Evolutionary conservation across 306 rosid species (phyloP).

Genomic region (Crotalaria pallida): DNA sequence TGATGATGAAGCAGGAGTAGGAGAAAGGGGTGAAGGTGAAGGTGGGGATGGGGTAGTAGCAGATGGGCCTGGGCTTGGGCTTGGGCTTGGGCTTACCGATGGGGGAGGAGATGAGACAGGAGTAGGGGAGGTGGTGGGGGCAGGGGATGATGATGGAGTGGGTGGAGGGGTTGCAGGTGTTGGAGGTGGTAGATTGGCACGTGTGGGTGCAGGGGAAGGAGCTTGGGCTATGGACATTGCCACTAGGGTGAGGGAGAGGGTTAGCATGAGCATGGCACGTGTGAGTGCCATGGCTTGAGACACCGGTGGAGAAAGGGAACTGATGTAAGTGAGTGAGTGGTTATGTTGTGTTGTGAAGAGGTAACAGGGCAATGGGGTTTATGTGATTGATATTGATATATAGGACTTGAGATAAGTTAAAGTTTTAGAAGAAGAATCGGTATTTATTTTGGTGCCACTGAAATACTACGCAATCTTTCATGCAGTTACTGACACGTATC

Average conservation of each 20-base stretch:
- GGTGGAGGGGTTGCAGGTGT: background rate
- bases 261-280: conserved; percentile 39
- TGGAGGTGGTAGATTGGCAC: too few relatives aligned
- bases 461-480: conserved; percentile 23
- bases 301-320: background rate
- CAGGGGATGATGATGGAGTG: background rate
- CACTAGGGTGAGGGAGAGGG: conserved; percentile 32
- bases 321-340: background rate
- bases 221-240: conserved; percentile 45
- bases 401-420: background rate
- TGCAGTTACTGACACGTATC: conserved; percentile 28
- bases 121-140: conserved; percentile 10
- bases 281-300: conserved; percentile 45
- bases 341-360: background rate
- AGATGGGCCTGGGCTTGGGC: conserved; percentile 2
- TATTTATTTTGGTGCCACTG: background rate
- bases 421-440: background rate
- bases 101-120: conserved; percentile 12
- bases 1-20: background rate
- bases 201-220: conserved; percentile 38
- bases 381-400: conserved; percentile 34
- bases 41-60: conserved; percentile 1
- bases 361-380: conserved; percentile 20
- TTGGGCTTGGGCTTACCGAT: background rate
- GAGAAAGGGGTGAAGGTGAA: background rate